phyloP scores from a whole-genome alignment of 2,329 filamentous ascomycete species.

The Ceratocystis colombiana region DNA sequence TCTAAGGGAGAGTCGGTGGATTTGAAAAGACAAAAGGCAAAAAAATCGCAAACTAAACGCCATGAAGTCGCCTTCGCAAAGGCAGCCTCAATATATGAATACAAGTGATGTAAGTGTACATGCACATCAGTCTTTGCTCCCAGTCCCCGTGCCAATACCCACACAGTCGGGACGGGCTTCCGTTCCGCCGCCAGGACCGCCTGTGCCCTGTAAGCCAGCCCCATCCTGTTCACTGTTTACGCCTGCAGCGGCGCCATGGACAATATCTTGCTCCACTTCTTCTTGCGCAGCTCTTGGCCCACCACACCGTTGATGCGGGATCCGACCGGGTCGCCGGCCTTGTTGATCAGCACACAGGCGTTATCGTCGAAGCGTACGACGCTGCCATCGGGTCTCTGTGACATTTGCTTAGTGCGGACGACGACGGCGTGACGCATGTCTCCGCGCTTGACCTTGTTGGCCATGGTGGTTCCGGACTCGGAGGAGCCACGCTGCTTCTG shows the following conservation, averaged over 20 bases:
- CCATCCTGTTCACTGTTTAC: conserved; percentile 30
- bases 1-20: background rate
- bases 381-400: conserved; percentile 77
- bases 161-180: background rate
- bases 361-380: conserved; percentile 95
- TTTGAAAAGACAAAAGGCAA: background rate
- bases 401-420: conserved; percentile 80
- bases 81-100: conserved; percentile 9
- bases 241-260: conserved; percentile 72
- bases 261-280: conserved; percentile 97
- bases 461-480: conserved; percentile 59
- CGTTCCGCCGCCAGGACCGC: too few relatives aligned
- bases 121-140: background rate
- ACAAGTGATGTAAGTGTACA: background rate
- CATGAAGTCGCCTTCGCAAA: background rate
- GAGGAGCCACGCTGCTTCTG: conserved; percentile 70
- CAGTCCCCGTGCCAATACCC: background rate
- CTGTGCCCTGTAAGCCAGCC: too few relatives aligned
- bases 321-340: conserved; percentile 89
- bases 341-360: conserved; percentile 94
- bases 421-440: conserved; percentile 95
- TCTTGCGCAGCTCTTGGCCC: conserved; percentile 75
- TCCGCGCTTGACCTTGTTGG: conserved; percentile 90
- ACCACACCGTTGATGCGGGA: conserved; percentile 87
- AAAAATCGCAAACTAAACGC: conserved; percentile 9